These are phyloP conservation scores for Pleoardoris graminearum DNA, from an alignment of 2,329 filamentous ascomycete species.

Conservation along the genomic window DNA sequence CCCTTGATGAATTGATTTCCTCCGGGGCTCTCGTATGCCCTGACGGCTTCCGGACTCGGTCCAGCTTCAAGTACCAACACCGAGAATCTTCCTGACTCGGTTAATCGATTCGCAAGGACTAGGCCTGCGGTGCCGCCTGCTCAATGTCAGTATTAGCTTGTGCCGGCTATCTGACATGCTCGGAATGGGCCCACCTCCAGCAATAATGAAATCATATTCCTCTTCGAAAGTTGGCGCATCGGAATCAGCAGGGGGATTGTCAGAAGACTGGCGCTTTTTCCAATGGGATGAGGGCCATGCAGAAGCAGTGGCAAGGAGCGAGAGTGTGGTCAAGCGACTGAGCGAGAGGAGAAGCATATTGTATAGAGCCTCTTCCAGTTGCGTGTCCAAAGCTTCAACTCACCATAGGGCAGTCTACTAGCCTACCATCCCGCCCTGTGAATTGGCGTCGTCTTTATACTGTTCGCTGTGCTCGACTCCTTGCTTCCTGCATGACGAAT, in stretches of 20 bases:
- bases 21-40: slow-evolving; percentile 31
- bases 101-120: slow-evolving; percentile 24
- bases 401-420: no score
- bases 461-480: no score
- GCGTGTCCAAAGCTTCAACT: no score
- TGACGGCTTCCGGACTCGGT: slow-evolving; percentile 23
- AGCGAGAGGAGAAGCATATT: no score
- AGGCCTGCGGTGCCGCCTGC: slow-evolving; percentile 31
- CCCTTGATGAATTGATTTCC: slow-evolving; percentile 34
- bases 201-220: slow-evolving; percentile 17
- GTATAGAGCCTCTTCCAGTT: no score
- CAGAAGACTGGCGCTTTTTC: not conserved
- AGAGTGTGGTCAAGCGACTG: no score
- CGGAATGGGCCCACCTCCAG: slow-evolving; percentile 10
- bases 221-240: slow-evolving; percentile 12
- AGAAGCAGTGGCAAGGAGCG: not conserved
- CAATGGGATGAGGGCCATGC: slow-evolving; percentile 4
- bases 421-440: no score
- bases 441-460: no score
- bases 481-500: no score
- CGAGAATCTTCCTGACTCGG: slow-evolving; percentile 25
- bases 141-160: no score
- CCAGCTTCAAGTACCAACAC: slow-evolving; percentile 30
- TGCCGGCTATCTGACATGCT: not conserved
- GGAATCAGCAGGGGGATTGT: slow-evolving; percentile 1